Evolutionary conservation across 2,329 filamentous ascomycete species (phyloP), one percentile per base, ranked within the genome.

Genomic region (Ophiobolus disseminans): DNA sequence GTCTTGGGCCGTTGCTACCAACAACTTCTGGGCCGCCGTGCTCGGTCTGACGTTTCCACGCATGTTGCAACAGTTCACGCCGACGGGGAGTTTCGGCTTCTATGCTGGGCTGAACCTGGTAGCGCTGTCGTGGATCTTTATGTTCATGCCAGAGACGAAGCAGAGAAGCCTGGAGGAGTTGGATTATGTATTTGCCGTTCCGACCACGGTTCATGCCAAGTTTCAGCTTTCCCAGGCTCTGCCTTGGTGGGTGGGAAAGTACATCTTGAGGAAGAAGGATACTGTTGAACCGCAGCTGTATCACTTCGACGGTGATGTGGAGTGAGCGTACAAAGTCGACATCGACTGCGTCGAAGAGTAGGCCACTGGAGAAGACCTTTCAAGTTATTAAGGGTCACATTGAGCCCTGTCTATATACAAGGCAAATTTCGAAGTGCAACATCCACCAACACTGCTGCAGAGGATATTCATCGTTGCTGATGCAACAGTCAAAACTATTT

Each of bases 111-210:
- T 86, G 2, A 87, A 87, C 53, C 54, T 85, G 3, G 62, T 80
- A 4, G 84, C 83, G 0, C 75, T 86, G n/a, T 44, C 81, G 17
- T 78, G 86, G 72, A 86, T 86, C 47, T 85, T 84, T 70, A 72
- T 86, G 30, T 80, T 78, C 53, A 72, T 75, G 16, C 66, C 71
- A 14, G 73, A 76, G 59, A 76, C 73, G 23, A 76, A 75, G 60
- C 69, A 74, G 50, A 56, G 69, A n/a, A 73, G 71, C 6, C 65
- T 76, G 3, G 73, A 76, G 45, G 74, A 76, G 44, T 54, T 76
- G 21, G 73, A 76, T 39, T 77, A 77, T 46, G 69, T 78, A 40
- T 79, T 79, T 50, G 75, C 66, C 8, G 66, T 75, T 2, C 67
- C 71, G 0, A 67, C 66, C 3, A 52, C 62, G 25, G 57, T 55